Conservation (phyloP, 768 basidiomycete genomes). For the Psilocybe subaeruginosa region DNA sequence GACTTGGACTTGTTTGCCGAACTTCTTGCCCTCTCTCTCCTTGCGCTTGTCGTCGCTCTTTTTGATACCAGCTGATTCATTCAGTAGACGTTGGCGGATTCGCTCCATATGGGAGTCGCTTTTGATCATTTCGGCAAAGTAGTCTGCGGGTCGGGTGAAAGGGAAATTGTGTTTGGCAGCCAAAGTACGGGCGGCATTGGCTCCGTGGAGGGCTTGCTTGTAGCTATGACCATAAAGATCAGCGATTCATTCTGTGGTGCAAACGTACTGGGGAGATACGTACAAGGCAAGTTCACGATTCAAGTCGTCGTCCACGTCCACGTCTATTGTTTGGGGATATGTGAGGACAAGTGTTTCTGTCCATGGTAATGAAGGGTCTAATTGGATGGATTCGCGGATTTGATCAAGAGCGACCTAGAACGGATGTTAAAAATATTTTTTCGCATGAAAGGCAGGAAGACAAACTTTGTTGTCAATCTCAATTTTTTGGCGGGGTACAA, state of each 20-base stretch:
- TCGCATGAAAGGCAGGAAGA: slow-evolving; percentile 11
- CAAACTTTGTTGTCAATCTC: slow-evolving; percentile 81
- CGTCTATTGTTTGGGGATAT: slow-evolving; percentile 74
- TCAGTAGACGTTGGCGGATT: slow-evolving; percentile 85
- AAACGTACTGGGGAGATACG: slow-evolving; percentile 30
- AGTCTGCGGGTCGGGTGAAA: slow-evolving; percentile 91
- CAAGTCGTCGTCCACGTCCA: slow-evolving; percentile 86
- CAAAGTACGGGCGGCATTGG: slow-evolving; percentile 74
- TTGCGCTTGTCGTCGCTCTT: slow-evolving; percentile 89
- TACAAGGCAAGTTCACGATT: slow-evolving; percentile 96
- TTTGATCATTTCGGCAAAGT: slow-evolving; percentile 99
- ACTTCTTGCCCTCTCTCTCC: slow-evolving; percentile 96
- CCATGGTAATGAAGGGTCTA: slow-evolving; percentile 79
- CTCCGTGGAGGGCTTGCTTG: slow-evolving; percentile 90
- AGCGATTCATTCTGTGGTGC: not conserved
- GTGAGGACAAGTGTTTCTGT: slow-evolving; percentile 78
- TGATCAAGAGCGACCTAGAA: slow-evolving; percentile 75
- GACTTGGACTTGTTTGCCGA: slow-evolving; percentile 95
- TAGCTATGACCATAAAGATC: slow-evolving; percentile 57
- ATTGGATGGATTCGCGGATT: slow-evolving; percentile 76
- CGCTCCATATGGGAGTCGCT: slow-evolving; percentile 97
- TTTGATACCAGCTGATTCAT: slow-evolving; percentile 88
- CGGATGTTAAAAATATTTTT: not conserved
- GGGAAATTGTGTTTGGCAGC: slow-evolving; percentile 80
- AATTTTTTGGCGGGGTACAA: slow-evolving; percentile 79